Conservation (phyloP, 2,329 filamentous ascomycete species). For the Graphium sp. region DNA sequence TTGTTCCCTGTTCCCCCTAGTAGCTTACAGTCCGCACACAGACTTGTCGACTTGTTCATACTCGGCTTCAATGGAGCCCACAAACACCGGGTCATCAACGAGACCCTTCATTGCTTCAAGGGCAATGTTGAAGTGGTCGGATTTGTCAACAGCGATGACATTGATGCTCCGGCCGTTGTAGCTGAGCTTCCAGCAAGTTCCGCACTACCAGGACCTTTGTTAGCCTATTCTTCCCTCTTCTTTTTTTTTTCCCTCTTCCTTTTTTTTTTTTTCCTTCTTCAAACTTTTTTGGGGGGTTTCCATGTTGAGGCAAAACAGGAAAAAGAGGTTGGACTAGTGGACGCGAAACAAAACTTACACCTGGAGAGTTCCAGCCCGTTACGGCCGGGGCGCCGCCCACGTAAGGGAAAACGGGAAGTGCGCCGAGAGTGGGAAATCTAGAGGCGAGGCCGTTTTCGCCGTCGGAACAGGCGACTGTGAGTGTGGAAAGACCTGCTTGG, state of each 20-base stretch:
- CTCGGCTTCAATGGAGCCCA: constrained; percentile 35
- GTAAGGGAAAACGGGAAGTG: constrained; percentile 31
- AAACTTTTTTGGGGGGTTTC: no score
- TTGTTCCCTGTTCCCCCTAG: no score
- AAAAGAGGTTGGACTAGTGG: not conserved
- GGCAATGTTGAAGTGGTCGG: constrained; percentile 38
- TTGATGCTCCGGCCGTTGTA: constrained; percentile 34
- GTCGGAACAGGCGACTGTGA: constrained; percentile 47
- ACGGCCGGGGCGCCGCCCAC: constrained; percentile 36
- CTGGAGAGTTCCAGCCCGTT: constrained; percentile 35
- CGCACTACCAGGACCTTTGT: constrained; percentile 25
- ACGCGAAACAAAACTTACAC: constrained; percentile 10
- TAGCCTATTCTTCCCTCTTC: not conserved
- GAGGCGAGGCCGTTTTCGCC: constrained; percentile 49
- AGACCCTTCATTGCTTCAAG: constrained; percentile 36
- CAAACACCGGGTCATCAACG: constrained; percentile 28
- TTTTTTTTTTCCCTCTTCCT: not conserved
- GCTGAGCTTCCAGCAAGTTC: constrained; percentile 38
- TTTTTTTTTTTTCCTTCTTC: not conserved
- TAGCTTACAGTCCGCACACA: constrained; percentile 24
- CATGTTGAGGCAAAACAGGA: no score
- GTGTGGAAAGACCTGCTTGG: constrained; percentile 33
- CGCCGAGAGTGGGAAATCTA: constrained; percentile 37
- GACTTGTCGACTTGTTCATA: constrained; percentile 23
- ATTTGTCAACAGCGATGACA: constrained; percentile 38